Percentiles rank a stretch among this genome's conserved stretches.
These are phyloP conservation scores for Aspergillus tanneri DNA, from an alignment of 2,329 filamentous ascomycete species.

Conservation along the genomic window DNA sequence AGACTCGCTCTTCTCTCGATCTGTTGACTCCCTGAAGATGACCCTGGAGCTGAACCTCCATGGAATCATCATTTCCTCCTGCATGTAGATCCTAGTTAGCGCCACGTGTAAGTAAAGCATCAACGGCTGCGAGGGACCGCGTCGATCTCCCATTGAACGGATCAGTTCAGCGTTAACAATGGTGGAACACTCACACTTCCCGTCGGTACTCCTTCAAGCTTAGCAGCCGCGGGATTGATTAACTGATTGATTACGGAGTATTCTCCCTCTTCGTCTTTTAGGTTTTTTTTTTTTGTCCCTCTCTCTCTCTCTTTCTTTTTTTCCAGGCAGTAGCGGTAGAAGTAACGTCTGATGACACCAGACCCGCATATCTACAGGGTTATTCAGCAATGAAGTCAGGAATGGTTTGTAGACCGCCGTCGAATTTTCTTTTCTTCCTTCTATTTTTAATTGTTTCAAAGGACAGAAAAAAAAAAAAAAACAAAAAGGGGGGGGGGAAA, in stretches of 20 bases:
- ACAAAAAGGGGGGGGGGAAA: background rate
- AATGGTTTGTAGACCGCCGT: background rate
- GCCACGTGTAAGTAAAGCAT: slow-evolving; percentile 40
- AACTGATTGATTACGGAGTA: background rate
- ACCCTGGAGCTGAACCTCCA: slow-evolving; percentile 9
- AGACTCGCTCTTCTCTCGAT: background rate
- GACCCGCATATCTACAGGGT: slow-evolving; percentile 2
- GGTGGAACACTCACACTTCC: slow-evolving; percentile 24
- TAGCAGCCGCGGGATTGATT: slow-evolving; percentile 16
- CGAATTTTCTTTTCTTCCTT: slow-evolving; percentile 6
- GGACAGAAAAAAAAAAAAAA: background rate
- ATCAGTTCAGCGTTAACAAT: slow-evolving; percentile 24
- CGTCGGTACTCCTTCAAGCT: slow-evolving; percentile 22
- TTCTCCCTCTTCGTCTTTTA: background rate
- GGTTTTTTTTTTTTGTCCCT: slow-evolving; percentile 1
- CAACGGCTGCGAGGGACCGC: slow-evolving; percentile 40
- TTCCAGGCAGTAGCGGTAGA: slow-evolving; percentile 1
- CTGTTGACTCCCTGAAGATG: background rate
- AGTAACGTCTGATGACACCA: slow-evolving; percentile 4
- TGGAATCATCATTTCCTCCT: slow-evolving; percentile 16
- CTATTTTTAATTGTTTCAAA: background rate
- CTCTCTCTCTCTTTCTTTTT: background rate
- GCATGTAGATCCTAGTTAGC: slow-evolving; percentile 41
- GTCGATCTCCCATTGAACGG: slow-evolving; percentile 39
- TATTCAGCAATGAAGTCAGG: background rate